These are phyloP conservation scores for Trichoderma sp. DNA, from an alignment of 2,329 filamentous ascomycete genomes.

Conservation along the genomic window DNA sequence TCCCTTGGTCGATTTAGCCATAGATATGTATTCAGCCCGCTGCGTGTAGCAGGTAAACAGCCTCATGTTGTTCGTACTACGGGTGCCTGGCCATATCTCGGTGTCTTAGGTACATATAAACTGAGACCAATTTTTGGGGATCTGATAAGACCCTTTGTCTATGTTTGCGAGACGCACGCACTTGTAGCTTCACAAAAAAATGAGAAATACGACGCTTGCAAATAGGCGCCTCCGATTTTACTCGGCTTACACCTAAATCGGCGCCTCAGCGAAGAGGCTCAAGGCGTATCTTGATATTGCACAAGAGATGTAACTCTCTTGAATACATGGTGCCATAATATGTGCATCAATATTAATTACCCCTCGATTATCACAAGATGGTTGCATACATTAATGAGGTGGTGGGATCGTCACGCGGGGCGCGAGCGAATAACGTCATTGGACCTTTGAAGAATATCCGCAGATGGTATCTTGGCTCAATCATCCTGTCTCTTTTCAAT, in stretches of 20 bases:
- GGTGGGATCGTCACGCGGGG: not conserved
- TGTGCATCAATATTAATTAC: not conserved
- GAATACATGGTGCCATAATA: not conserved
- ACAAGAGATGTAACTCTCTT: not conserved
- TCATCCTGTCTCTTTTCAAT: not conserved
- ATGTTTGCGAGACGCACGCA: not conserved
- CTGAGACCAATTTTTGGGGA: not conserved
- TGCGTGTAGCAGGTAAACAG: not conserved
- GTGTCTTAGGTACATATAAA: not conserved
- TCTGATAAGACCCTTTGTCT: not conserved
- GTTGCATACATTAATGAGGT: not conserved
- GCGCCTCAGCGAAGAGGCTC: not conserved
- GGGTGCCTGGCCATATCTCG: not conserved
- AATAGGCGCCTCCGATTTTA: not conserved
- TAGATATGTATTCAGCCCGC: not conserved
- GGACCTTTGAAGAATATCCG: not conserved
- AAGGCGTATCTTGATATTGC: not conserved
- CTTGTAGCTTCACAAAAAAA: not conserved
- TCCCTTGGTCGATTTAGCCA: not conserved
- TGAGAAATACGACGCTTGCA: not conserved
- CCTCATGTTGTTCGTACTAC: not conserved
- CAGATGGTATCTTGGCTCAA: not conserved
- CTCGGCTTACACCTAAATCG: not conserved
- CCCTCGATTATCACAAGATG: not conserved
- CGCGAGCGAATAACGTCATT: slow-evolving; percentile 8